phyloP scores from a whole-genome alignment of 768 basidiomycete species.

The Flagelloscypha sp. region DNA sequence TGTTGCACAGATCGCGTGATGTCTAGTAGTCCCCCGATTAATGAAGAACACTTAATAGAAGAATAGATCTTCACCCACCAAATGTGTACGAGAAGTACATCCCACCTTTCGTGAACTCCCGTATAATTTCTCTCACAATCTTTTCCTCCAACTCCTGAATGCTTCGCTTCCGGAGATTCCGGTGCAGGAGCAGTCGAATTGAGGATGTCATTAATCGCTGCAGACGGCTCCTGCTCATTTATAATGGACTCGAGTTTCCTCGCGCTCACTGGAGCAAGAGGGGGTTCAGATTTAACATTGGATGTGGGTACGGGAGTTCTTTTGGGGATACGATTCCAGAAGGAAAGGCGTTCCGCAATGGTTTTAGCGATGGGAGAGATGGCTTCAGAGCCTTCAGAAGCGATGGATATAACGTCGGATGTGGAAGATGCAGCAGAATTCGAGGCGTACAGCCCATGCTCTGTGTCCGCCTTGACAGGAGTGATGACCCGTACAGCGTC shows the following conservation, averaged over 20 bases:
- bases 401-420: constrained; percentile 35
- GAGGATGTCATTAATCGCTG: constrained; percentile 46
- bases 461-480: constrained; percentile 20
- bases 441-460: constrained; percentile 20
- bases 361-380: constrained; percentile 52
- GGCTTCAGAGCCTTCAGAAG: constrained; percentile 21
- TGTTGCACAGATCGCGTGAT: constrained; percentile 77
- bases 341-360: constrained; percentile 59
- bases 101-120: constrained; percentile 71
- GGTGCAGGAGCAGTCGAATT: constrained; percentile 57
- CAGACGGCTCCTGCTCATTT: constrained; percentile 29
- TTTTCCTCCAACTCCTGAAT: constrained; percentile 76
- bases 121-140: constrained; percentile 70
- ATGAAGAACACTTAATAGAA: background rate
- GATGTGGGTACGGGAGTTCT: constrained; percentile 21
- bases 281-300: background rate
- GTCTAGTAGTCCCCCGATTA: constrained; percentile 33
- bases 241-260: constrained; percentile 9
- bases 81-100: constrained; percentile 90
- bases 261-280: background rate
- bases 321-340: constrained; percentile 61
- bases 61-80: constrained; percentile 36
- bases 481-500: constrained; percentile 38
- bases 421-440: constrained; percentile 51
- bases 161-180: constrained; percentile 52